Evolutionary conservation across 2,329 filamentous ascomycete genomes (phyloP).

Genomic region (Neurospora sp.): DNA sequence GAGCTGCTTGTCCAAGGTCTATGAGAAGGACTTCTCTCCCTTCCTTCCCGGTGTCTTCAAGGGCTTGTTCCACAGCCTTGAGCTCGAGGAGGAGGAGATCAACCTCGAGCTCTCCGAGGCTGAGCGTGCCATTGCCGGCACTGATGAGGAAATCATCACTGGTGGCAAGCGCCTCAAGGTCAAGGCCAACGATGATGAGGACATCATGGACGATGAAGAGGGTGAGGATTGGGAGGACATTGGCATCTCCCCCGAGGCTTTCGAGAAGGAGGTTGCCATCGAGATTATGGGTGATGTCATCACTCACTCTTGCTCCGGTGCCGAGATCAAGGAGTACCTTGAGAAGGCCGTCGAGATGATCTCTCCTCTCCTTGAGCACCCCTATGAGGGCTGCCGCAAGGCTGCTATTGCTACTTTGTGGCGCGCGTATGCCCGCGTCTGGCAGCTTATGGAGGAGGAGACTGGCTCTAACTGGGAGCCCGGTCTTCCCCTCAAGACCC

Average conservation of each 20-base stretch:
- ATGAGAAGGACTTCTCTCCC: conserved; percentile 70
- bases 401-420: conserved; percentile 84
- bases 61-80: conserved; percentile 72
- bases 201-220: conserved; percentile 49
- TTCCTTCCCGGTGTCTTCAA: conserved; percentile 71
- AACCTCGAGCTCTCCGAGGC: conserved; percentile 67
- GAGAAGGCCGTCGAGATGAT: conserved; percentile 79
- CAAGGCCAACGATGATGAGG: conserved; percentile 43
- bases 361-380: conserved; percentile 73
- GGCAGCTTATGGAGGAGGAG: conserved; percentile 73
- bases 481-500: conserved; percentile 71
- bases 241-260: conserved; percentile 79
- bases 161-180: conserved; percentile 81
- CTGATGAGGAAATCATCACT: conserved; percentile 57
- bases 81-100: conserved; percentile 81
- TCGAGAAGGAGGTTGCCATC: conserved; percentile 95
- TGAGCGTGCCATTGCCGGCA: conserved; percentile 62
- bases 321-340: conserved; percentile 66
- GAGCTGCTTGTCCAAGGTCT: conserved; percentile 90
- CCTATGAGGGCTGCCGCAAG: conserved; percentile 89
- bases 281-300: conserved; percentile 93
- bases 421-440: conserved; percentile 87
- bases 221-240: conserved; percentile 71
- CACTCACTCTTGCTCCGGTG: conserved; percentile 70
- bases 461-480: conserved; percentile 76